Evolutionary conservation across 2,329 filamentous ascomycete genomes (phyloP).

Genomic region (Xylariomycetidae sp.): DNA sequence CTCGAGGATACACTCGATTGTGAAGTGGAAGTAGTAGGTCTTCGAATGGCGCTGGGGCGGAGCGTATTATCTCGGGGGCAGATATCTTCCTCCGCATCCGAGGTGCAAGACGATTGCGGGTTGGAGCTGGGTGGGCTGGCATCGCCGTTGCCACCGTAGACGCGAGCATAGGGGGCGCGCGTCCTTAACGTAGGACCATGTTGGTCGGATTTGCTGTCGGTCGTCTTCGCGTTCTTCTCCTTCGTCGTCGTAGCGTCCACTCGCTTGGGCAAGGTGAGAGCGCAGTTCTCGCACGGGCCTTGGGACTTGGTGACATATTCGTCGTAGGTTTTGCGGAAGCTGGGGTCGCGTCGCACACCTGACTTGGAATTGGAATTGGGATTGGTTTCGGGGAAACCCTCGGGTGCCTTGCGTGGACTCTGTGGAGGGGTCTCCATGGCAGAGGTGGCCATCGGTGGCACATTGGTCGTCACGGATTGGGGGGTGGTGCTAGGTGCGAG

Average conservation of each 20-base stretch:
- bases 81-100: conserved; percentile 44
- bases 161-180: conserved; percentile 52
- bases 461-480: conserved; percentile 7
- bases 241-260: conserved; percentile 25
- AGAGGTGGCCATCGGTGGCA: conserved; percentile 28
- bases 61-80: conserved; percentile 14
- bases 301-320: conserved; percentile 59
- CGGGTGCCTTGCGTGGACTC: conserved; percentile 41
- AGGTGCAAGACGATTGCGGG: conserved; percentile 39
- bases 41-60: conserved; percentile 31
- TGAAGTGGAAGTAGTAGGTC: conserved; percentile 41
- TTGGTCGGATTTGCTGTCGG: conserved; percentile 29
- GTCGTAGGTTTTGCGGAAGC: conserved; percentile 58
- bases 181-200: conserved; percentile 55
- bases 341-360: conserved; percentile 45
- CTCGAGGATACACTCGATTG: conserved; percentile 48
- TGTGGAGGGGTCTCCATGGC: conserved; percentile 53
- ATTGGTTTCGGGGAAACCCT: conserved; percentile 19
- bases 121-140: conserved; percentile 48
- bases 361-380: conserved; percentile 14
- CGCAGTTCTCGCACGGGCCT: conserved; percentile 62
- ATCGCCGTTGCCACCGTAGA: conserved; percentile 41
- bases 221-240: conserved; percentile 10
- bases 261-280: conserved; percentile 55
- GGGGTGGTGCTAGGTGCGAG: conserved; percentile 7